These are phyloP conservation scores for Boletus subparvulus DNA, from an alignment of 768 basidiomycete genomes.

Conservation along the genomic window DNA sequence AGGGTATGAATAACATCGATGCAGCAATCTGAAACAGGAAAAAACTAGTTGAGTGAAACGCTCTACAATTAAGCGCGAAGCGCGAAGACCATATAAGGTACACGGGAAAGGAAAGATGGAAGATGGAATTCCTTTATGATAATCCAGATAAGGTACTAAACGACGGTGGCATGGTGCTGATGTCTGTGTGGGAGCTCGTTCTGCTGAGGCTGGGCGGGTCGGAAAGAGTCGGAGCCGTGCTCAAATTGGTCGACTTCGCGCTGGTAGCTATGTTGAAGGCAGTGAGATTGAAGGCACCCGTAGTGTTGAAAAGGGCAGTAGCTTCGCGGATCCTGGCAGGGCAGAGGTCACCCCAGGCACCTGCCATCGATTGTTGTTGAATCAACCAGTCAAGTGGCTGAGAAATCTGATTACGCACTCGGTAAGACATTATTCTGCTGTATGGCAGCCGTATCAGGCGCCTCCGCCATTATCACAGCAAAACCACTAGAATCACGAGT, in stretches of 20 bases:
- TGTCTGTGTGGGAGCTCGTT: constrained; percentile 14
- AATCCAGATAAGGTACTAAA: constrained; percentile 9
- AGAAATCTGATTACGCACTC: constrained; percentile 12
- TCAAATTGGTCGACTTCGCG: not conserved
- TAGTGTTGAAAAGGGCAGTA: constrained; percentile 15
- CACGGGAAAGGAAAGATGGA: not conserved
- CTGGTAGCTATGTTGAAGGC: constrained; percentile 8
- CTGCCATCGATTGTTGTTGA: constrained; percentile 6
- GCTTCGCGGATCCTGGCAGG: constrained; percentile 19
- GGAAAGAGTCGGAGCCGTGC: not conserved
- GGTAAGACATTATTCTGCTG: constrained; percentile 21
- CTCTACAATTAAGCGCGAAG: not conserved
- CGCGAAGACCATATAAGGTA: not conserved
- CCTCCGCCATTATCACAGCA: constrained; percentile 32
- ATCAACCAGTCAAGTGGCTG: not conserved
- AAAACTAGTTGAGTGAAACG: not conserved
- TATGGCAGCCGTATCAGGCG: constrained; percentile 15
- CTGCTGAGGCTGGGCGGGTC: not conserved
- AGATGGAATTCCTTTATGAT: not conserved
- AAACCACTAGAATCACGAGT: constrained; percentile 25
- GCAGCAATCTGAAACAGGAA: not conserved
- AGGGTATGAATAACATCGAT: not conserved
- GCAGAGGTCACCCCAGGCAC: constrained; percentile 22
- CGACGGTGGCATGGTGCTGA: constrained; percentile 18
- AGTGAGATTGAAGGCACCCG: constrained; percentile 19